Evolutionary conservation across 106 monocot species (phyloP), one percentile per base, ranked within the genome.

Genomic region (Dendrobium chrysotoxum): DNA sequence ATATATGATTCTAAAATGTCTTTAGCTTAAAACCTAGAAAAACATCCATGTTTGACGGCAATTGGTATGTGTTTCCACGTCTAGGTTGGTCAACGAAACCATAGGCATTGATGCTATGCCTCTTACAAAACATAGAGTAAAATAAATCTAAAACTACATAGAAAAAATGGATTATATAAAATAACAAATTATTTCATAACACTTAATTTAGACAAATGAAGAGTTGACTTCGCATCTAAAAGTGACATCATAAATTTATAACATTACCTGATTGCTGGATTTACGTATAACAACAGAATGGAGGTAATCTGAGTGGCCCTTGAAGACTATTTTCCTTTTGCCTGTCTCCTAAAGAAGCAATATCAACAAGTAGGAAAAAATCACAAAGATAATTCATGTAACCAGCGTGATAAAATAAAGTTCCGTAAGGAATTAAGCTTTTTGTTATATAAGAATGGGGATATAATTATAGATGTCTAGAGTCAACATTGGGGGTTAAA

Each of bases 291-390:
- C 85, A 83, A 99, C 40, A 82, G 88, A 87, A 79, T 95, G 98
- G 71, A 99, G 89, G 76, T 99, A 99, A 58, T 93, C 93, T 21
- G 82, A 77, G 75, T 99, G 98, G 7, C 98, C 98, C 86, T 72
- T 87, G 79, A 99, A 99, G 16, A 88, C 67, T 75, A 86, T 76
- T 80, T 91, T 95, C 85, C 79, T 88, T 85, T 93, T 89, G 18
- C 91, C 80, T 41, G 87, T 95, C 83, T 89, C 95, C 98, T 99
- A 67, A 50, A 83, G 28, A 71, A 58, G 72, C 40, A 83, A 81
- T 74, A 17, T 5, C 50, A 74, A 21, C 17, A 18, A 44, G 40
- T 5, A 75, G 40, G 44, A 44, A n/a, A 75, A 44, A 42, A 41
- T 0, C 76, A 25, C 2, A 47, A 46, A 11, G 1, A 76, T 21